Conservation (phyloP, 1,139 yeast species). For the Hanseniaspora sp. region DNA sequence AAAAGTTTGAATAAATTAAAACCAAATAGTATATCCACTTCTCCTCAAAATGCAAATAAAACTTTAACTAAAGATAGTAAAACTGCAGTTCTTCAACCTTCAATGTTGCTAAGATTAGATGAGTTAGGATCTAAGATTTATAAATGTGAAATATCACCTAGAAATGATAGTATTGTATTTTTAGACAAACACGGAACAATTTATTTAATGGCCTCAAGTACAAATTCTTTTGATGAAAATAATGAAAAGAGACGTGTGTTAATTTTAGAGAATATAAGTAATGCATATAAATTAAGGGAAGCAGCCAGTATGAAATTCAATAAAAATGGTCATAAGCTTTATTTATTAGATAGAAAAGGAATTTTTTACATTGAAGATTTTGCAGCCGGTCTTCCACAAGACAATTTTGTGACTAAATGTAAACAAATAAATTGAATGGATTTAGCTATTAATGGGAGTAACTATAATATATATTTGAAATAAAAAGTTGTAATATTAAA, state of each 20-base stretch:
- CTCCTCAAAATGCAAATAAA: conserved; percentile 22
- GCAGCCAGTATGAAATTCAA: conserved; percentile 70
- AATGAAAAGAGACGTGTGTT: conserved; percentile 50
- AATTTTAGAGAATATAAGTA: conserved; percentile 64
- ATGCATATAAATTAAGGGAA: conserved; percentile 55
- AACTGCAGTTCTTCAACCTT: conserved; percentile 40
- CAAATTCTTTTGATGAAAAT: conserved; percentile 33
- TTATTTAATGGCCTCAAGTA: conserved; percentile 56
- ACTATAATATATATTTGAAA: neutral
- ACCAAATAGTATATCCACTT: neutral
- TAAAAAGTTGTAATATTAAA: neutral
- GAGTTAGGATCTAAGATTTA: conserved; percentile 79
- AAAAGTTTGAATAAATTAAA: neutral
- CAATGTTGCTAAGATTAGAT: conserved; percentile 47
- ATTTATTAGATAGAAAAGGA: conserved; percentile 72
- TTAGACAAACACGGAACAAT: conserved; percentile 68
- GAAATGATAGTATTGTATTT: conserved; percentile 77
- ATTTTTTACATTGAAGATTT: conserved; percentile 69
- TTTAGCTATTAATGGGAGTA: too few relatives aligned
- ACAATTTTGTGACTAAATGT: conserved; percentile 69
- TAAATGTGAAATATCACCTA: conserved; percentile 61
- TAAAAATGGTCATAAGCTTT: conserved; percentile 68
- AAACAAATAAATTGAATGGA: conserved; percentile 37
- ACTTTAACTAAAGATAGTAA: neutral
- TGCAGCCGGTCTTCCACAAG: conserved; percentile 72